phyloP scores from a whole-genome alignment of 2,329 filamentous ascomycete genomes.

The Colletotrichum sp. region DNA sequence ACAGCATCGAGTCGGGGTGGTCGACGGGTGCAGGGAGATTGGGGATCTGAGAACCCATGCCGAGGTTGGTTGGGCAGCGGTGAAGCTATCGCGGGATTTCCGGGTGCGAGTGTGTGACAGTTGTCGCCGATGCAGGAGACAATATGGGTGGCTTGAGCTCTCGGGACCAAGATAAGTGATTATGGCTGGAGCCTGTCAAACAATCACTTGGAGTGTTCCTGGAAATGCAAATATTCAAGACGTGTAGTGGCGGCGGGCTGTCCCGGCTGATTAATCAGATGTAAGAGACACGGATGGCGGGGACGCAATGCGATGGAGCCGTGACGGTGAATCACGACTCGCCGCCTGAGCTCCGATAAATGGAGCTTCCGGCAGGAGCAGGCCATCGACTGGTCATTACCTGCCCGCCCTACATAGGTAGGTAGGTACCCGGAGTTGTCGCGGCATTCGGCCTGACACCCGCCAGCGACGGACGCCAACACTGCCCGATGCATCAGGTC shows the following conservation, averaged over 20 bases:
- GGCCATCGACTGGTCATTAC: constrained; percentile 1
- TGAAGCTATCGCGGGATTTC: constrained; percentile 16
- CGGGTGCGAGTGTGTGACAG: background rate
- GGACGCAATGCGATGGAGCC: constrained; percentile 10
- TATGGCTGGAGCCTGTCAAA: background rate
- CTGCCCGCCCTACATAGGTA: background rate
- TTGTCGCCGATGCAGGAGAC: background rate
- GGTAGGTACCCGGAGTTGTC: background rate
- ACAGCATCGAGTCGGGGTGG: constrained; percentile 69
- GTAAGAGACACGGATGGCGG: background rate
- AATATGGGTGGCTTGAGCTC: background rate
- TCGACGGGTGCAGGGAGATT: constrained; percentile 47
- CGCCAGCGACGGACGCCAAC: background rate
- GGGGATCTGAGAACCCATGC: constrained; percentile 33
- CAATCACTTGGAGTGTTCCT: background rate
- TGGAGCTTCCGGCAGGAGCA: constrained; percentile 15
- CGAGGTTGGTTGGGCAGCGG: background rate
- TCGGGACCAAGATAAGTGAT: background rate
- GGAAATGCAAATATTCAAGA: background rate
- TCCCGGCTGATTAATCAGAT: constrained; percentile 18
- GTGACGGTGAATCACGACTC: constrained; percentile 15
- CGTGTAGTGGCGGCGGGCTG: background rate
- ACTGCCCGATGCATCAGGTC: background rate
- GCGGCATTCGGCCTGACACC: background rate
- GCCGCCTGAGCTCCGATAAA: constrained; percentile 14